A percentile compares a stretch with the other conserved stretches of the same genome.
Conservation (phyloP, 768 basidiomycete genomes). For the Leccinum truebloodii region DNA sequence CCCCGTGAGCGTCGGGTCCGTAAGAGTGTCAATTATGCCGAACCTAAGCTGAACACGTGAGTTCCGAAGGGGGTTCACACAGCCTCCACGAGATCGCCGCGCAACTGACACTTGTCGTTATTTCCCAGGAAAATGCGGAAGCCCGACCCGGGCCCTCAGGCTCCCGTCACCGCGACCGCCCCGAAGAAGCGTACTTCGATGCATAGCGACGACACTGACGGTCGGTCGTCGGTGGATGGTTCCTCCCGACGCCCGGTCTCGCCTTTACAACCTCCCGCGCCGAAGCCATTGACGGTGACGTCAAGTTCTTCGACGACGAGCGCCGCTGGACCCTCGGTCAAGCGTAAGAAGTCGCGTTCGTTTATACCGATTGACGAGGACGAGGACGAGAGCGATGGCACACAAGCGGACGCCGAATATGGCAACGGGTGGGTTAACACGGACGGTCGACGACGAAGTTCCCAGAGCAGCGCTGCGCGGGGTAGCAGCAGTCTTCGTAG, state of each 20-base stretch:
- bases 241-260: constrained; percentile 35
- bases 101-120: constrained; percentile 7
- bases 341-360: constrained; percentile 56
- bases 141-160: constrained; percentile 56
- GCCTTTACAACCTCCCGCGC: constrained; percentile 33
- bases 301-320: constrained; percentile 34
- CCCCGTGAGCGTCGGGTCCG: constrained; percentile 56
- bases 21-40: constrained; percentile 84
- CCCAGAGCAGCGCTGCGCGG: constrained; percentile 18
- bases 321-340: constrained; percentile 32
- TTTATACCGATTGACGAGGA: constrained; percentile 48
- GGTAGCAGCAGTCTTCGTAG: constrained; percentile 32
- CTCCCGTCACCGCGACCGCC: constrained; percentile 27
- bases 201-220: constrained; percentile 40
- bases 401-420: constrained; percentile 72
- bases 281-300: constrained; percentile 39
- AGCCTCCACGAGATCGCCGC: constrained; percentile 1
- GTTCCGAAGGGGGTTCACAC: constrained; percentile 29
- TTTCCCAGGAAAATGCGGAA: constrained; percentile 82
- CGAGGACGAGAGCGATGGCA: constrained; percentile 61
- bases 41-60: constrained; percentile 87
- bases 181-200: constrained; percentile 48
- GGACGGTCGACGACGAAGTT: constrained; percentile 54
- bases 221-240: constrained; percentile 40
- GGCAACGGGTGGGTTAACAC: constrained; percentile 56